phyloP scores from a whole-genome alignment of 805 yeast genomes.

The Teunomyces gatunensis region DNA sequence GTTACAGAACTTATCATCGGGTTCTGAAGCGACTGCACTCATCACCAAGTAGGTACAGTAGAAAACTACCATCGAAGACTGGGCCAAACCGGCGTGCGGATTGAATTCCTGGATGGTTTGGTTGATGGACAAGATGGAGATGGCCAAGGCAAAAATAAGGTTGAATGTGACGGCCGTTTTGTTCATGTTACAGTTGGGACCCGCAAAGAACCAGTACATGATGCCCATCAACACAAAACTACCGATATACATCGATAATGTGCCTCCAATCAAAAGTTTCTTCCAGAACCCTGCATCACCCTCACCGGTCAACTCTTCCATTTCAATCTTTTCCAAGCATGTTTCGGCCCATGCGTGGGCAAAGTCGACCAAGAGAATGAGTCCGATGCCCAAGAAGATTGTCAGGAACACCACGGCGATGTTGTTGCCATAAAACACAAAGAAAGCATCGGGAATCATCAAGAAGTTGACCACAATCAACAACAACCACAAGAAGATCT shows the following conservation, averaged over 20 bases:
- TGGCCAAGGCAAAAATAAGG: conserved; percentile 58
- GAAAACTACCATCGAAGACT: conserved; percentile 90
- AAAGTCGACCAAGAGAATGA: conserved; percentile 87
- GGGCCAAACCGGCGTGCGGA: conserved; percentile 95
- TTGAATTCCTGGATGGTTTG: conserved; percentile 87
- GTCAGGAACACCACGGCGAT: conserved; percentile 83
- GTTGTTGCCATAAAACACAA: conserved; percentile 87
- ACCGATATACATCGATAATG: conserved; percentile 77
- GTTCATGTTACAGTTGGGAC: conserved; percentile 81
- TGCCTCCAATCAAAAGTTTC: conserved; percentile 77
- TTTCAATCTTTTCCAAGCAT: conserved; percentile 86
- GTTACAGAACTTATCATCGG: conserved; percentile 89
- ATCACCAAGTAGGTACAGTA: conserved; percentile 89
- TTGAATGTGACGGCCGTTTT: conserved; percentile 82
- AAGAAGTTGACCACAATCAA: conserved; percentile 64
- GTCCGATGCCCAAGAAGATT: conserved; percentile 82
- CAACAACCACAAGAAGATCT: conserved; percentile 57
- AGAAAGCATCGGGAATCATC: conserved; percentile 79
- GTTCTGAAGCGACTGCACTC: conserved; percentile 94
- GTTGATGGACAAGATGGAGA: conserved; percentile 70
- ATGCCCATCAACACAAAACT: conserved; percentile 68
- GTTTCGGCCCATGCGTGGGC: conserved; percentile 99
- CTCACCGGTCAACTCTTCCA: conserved; percentile 56
- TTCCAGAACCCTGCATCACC: conserved; percentile 70
- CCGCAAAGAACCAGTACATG: conserved; percentile 83